Conservation (phyloP, 768 basidiomycete genomes). For the Boletus pseudo-olivaceus region DNA sequence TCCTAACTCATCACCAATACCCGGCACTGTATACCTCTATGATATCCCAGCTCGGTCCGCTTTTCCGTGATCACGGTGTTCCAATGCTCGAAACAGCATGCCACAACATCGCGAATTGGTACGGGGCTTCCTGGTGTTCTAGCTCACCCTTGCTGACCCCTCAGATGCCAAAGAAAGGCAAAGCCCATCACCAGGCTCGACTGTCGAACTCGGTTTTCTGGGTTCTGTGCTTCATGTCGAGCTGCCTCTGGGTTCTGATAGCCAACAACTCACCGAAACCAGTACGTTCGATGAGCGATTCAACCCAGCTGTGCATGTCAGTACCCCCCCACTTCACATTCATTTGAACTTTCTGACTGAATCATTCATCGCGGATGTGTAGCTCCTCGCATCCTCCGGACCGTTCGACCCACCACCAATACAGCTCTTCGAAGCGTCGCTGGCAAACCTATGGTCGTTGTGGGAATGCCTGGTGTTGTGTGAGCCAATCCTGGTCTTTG, state of each 20-base stretch:
- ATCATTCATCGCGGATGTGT: background rate
- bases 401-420: slow-evolving; percentile 57
- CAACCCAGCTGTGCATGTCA: slow-evolving; percentile 50
- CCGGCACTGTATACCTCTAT: slow-evolving; percentile 80
- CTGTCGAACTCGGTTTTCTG: slow-evolving; percentile 79
- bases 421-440: slow-evolving; percentile 57
- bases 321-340: background rate
- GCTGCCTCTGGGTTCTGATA: slow-evolving; percentile 63
- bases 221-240: slow-evolving; percentile 72
- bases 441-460: slow-evolving; percentile 72
- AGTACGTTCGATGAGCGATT: slow-evolving; percentile 50
- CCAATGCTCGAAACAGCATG: slow-evolving; percentile 85
- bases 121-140: slow-evolving; percentile 26
- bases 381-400: slow-evolving; percentile 69
- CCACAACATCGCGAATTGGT: slow-evolving; percentile 84
- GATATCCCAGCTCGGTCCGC: slow-evolving; percentile 63
- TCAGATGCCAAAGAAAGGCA: slow-evolving; percentile 60
- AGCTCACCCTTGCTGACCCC: slow-evolving; percentile 7
- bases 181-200: slow-evolving; percentile 62
- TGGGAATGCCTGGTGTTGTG: slow-evolving; percentile 95
- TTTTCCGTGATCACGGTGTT: slow-evolving; percentile 68
- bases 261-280: slow-evolving; percentile 66
- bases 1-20: slow-evolving; percentile 76
- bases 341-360: background rate
- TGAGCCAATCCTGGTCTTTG: slow-evolving; percentile 86